Evolutionary conservation across 1,284 basidiomycete genomes (phyloP), one percentile per base, ranked within the genome.

Genomic region (Clitocybe nebularis): DNA sequence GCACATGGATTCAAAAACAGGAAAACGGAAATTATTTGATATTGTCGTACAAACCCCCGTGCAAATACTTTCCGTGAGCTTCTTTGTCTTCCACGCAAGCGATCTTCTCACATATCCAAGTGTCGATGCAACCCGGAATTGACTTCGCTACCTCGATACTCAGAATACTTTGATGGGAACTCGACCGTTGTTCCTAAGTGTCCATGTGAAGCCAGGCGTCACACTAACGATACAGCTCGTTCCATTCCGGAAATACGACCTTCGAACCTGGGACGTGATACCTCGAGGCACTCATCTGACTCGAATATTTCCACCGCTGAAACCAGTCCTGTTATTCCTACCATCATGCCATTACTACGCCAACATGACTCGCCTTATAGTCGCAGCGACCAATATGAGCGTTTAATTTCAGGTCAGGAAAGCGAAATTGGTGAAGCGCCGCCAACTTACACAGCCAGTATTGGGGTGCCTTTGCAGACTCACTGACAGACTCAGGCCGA

Each of bases 11-110:
- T 54, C 75, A 10, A 84, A 81, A 60, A 80, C 71, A 3, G 77
- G 85, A 29, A 84, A 78, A 59, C 73, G 80, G 48, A 93, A 91
- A 62, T 63, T 88, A 56, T 93, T 89, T 64, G 94, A 97, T 63
- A 93, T 98, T 53, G 84, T 93, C 38, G 83, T 98, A 43, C 89
- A 91, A 56, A 79, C 80, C 0, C 89, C 90, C 0, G 72, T 93
- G 20, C 79, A 84, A 43, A 79, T 92, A 43, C 74, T 91, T 40
- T 89, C 88, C 5, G 89, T 90, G 46, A 69, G 85, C 66, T 30
- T 59, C 22, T 22, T 17, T 39, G 44, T 9, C 36, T 29, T 20
- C n/a, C 8, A 11, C 16, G n/a, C 16, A 29, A 42, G 19, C 11
- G 29, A 33, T 38, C 24, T 36, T 16, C 22, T 45, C 16, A 20